Evolutionary conservation across 1,284 basidiomycete genomes (phyloP).

Genomic region (Ganoderma leucocontextum): DNA sequence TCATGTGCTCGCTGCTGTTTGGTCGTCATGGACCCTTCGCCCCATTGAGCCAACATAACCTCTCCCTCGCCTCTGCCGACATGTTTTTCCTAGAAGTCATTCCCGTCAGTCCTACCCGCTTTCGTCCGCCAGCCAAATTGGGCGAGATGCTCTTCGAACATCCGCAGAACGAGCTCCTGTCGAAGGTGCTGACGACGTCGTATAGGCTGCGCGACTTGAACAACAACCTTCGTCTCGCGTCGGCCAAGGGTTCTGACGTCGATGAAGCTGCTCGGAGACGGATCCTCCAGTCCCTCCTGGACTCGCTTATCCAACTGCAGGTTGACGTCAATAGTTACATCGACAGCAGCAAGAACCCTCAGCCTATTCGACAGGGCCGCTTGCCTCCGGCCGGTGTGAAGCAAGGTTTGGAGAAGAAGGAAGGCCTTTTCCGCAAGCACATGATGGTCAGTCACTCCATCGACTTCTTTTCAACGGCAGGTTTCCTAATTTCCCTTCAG

Average conservation of each 20-base stretch:
- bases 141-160: conserved; percentile 96
- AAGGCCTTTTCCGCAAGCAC: conserved; percentile 97
- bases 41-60: conserved; percentile 57
- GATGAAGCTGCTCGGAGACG: conserved; percentile 67
- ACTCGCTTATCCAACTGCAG: conserved; percentile 90
- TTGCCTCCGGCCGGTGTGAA: conserved; percentile 96
- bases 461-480: background rate
- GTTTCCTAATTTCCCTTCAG: conserved; percentile 49
- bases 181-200: conserved; percentile 84
- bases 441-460: conserved; percentile 86
- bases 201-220: conserved; percentile 86
- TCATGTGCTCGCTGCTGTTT: conserved; percentile 89
- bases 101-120: conserved; percentile 93
- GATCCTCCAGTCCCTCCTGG: conserved; percentile 79
- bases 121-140: conserved; percentile 94
- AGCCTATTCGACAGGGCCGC: conserved; percentile 86
- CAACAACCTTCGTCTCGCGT: conserved; percentile 68
- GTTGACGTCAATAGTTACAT: conserved; percentile 97
- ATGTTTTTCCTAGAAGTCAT: conserved; percentile 98
- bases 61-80: conserved; percentile 83
- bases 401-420: conserved; percentile 98
- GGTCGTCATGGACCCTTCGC: conserved; percentile 92
- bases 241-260: conserved; percentile 61
- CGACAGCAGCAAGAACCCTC: conserved; percentile 96
- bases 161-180: conserved; percentile 94